Evolutionary conservation across 1,284 basidiomycete genomes (phyloP).

Genomic region (Puccinia horiana): DNA sequence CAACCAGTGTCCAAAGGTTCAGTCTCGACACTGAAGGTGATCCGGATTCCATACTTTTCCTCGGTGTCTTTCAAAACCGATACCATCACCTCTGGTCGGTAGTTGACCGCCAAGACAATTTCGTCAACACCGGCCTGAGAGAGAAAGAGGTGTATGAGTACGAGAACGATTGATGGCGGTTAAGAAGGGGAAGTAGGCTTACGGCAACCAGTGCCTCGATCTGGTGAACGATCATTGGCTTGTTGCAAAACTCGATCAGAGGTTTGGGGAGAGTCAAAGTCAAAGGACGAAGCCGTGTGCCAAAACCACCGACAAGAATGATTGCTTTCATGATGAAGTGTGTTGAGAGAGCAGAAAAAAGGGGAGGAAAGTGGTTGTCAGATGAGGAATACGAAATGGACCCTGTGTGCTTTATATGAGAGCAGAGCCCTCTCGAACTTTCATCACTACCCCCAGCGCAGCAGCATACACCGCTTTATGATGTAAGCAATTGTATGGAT

Average conservation of each 20-base stretch:
- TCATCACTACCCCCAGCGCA: no score
- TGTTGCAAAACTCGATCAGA: conserved; percentile 63
- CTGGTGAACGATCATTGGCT: conserved; percentile 63
- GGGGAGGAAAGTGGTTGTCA: no score
- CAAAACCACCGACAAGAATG: conserved; percentile 58
- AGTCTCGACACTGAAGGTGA: conserved; percentile 60
- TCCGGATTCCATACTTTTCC: conserved; percentile 63
- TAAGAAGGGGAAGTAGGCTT: conserved; percentile 47
- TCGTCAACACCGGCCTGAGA: conserved; percentile 64
- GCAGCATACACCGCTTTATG: no score
- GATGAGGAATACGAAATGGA: no score
- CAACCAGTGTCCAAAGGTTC: conserved; percentile 64
- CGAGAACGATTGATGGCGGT: not conserved
- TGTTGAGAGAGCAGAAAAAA: no score
- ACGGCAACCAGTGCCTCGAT: conserved; percentile 64
- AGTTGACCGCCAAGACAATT: conserved; percentile 65
- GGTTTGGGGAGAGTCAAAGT: conserved; percentile 64
- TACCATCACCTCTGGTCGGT: conserved; percentile 64
- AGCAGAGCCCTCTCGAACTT: no score
- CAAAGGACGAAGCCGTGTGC: conserved; percentile 63
- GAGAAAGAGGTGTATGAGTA: no score
- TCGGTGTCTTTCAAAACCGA: conserved; percentile 64
- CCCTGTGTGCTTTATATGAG: no score
- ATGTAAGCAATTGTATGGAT: no score
- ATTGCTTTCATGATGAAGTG: conserved; percentile 49